Conservation (phyloP, 495 filamentous ascomycete species). For the Penicillium canescens region DNA sequence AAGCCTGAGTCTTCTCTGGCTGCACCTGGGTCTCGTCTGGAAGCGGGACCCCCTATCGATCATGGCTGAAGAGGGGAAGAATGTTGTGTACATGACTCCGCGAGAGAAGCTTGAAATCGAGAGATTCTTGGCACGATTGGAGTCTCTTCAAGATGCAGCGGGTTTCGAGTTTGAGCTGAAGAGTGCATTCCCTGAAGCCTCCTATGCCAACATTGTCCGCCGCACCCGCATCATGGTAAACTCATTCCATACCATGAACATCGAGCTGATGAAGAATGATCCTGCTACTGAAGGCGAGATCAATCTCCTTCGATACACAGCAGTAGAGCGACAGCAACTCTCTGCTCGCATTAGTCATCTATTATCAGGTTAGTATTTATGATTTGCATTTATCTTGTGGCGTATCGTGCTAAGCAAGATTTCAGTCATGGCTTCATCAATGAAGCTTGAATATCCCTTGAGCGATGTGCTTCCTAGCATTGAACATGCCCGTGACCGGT, state of each 20-base stretch:
- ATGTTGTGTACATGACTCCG: constrained; percentile 72
- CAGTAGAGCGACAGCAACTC: constrained; percentile 73
- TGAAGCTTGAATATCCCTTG: constrained; percentile 91
- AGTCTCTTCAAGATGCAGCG: constrained; percentile 72
- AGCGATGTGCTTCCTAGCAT: constrained; percentile 85
- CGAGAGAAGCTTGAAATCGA: constrained; percentile 75
- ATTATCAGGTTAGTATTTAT: constrained; percentile 62
- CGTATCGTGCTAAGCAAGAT: constrained; percentile 13
- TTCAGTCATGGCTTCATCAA: constrained; percentile 80
- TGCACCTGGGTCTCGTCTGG: constrained; percentile 96
- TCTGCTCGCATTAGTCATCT: constrained; percentile 89
- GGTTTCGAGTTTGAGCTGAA: constrained; percentile 79
- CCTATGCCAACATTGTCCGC: constrained; percentile 69
- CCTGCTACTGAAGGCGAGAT: constrained; percentile 77
- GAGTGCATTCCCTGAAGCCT: constrained; percentile 74
- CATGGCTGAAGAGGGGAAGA: constrained; percentile 54
- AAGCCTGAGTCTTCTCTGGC: constrained; percentile 80
- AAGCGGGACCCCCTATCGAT: constrained; percentile 86
- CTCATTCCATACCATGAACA: constrained; percentile 92
- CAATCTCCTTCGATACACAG: constrained; percentile 75
- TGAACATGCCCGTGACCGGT: constrained; percentile 72
- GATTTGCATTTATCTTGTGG: neutral
- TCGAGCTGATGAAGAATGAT: constrained; percentile 81
- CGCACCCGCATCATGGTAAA: constrained; percentile 84
- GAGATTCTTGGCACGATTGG: constrained; percentile 61